phyloP scores from a whole-genome alignment of 768 basidiomycete genomes.

The Podaxis carcinomalis region DNA sequence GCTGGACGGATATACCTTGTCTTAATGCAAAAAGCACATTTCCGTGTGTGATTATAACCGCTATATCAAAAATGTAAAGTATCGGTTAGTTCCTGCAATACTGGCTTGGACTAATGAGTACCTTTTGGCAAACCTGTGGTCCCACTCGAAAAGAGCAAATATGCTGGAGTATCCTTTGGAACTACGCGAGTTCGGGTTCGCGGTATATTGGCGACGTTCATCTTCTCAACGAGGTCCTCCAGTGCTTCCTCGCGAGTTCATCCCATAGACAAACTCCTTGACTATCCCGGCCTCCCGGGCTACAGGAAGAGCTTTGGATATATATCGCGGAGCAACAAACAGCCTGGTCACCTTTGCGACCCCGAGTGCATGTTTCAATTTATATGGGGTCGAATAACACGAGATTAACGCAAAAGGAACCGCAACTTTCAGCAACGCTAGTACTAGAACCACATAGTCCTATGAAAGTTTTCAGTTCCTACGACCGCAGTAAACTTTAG shows the following conservation, averaged over 20 bases:
- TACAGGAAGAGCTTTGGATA: conserved; percentile 24
- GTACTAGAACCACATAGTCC: conserved; percentile 29
- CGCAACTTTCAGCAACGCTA: conserved; percentile 25
- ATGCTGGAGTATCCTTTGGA: conserved; percentile 51
- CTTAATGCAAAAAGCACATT: conserved; percentile 44
- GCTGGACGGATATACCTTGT: conserved; percentile 29
- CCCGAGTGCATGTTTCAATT: conserved; percentile 29
- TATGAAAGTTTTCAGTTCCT: conserved; percentile 9
- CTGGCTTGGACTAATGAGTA: conserved; percentile 12
- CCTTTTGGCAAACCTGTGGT: conserved; percentile 76
- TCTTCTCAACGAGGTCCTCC: conserved; percentile 36
- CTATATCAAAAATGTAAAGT: conserved; percentile 25
- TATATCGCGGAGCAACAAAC: conserved; percentile 28
- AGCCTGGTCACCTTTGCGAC: conserved; percentile 27
- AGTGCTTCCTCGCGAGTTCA: conserved; percentile 41
- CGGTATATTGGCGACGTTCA: conserved; percentile 30
- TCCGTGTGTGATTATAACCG: conserved; percentile 66
- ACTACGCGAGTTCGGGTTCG: conserved; percentile 40
- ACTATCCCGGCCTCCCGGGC: conserved; percentile 30
- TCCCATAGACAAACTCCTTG: conserved; percentile 40
- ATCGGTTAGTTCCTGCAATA: neutral
- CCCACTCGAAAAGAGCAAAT: conserved; percentile 72
- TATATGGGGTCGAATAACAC: conserved; percentile 30
- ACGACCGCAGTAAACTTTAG: neutral
- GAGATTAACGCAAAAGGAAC: conserved; percentile 30